These are phyloP conservation scores for Westerdykella sp. DNA, from an alignment of 2,329 filamentous ascomycete species.

Conservation along the genomic window DNA sequence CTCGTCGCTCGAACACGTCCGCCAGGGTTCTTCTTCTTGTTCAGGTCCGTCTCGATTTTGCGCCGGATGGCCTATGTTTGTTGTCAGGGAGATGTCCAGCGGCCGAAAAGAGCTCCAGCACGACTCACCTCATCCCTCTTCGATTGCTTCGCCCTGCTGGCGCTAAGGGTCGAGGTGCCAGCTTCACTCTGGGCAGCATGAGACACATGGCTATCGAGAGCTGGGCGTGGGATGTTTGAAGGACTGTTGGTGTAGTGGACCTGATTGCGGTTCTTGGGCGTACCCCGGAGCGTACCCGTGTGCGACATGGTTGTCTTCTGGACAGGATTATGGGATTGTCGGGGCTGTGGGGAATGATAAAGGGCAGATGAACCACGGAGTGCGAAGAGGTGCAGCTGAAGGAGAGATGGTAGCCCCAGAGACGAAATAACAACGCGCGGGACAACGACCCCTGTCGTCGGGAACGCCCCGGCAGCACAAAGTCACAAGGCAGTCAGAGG, in stretches of 20 bases:
- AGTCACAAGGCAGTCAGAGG: too few species aligned
- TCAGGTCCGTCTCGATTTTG: conserved; percentile 96
- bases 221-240: conserved; percentile 67
- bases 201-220: conserved; percentile 52
- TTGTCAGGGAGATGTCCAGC: conserved; percentile 13
- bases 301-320: conserved; percentile 47
- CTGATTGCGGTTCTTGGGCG: conserved; percentile 58
- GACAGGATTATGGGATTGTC: background rate
- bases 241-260: conserved; percentile 58
- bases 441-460: too few species aligned
- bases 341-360: background rate
- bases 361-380: background rate
- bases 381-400: background rate
- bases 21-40: conserved; percentile 85
- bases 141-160: conserved; percentile 90
- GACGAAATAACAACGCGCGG: too few species aligned
- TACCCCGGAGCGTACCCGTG: conserved; percentile 62
- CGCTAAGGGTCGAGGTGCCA: conserved; percentile 68
- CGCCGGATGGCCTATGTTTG: conserved; percentile 75
- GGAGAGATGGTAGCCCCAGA: background rate
- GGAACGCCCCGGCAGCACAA: background rate
- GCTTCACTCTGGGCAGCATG: conserved; percentile 51
- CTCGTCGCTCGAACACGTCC: conserved; percentile 75
- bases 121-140: conserved; percentile 92
- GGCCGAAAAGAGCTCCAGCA: conserved; percentile 1